Base-by-base conservation (phyloP, 2,329 filamentous ascomycete genomes). In the Beauveria caledonica region DNA sequence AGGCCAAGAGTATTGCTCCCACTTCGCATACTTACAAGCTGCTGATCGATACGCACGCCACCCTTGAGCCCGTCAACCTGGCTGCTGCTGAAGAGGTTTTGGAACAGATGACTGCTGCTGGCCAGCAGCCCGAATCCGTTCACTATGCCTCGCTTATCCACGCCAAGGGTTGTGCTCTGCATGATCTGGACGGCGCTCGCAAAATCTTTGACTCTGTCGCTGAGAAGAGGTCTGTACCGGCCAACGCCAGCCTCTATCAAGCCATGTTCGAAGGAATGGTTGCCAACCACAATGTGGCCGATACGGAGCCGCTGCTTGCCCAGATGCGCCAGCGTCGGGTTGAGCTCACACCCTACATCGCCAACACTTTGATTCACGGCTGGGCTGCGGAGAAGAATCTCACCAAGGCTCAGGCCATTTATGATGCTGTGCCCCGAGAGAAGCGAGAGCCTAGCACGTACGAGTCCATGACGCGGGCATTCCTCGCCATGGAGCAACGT, bases 1-100 rank as follows among this genome's bases (percentile, higher is more conserved):
- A 88, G 72, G 81, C 85, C 23, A 90, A 88, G 77, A 86, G 87
- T 60, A 99, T 99, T 70, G 80, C 89, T 62, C 93, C 94, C 2
- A 97, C 94, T 1, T 89, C 91, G 63, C 94, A 99, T 76, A 99
- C 94, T 1, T 97, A 92, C 81, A 99, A 99, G 80, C 87, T 99
- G 21, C 85, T 99, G 49, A 91, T 99, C 66, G 94, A 99, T 71
- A 92, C 93, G 2, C 86, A 97, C 70, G 94, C 94, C 15, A 96
- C 93, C 5, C 84, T 99, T 44, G 93, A 97, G 70, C 92, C 94
- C 0, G 81, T 96, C 61, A 78, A 97, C 73, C 93, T 97, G 87
- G 77, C 81, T 4, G 91, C 92, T 29, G 94, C 93, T 2, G 92
- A 97, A 74, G 82, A 84, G 49, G 86, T 99, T 1, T 81, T 99